Percentiles rank a stretch among this genome's conserved stretches.
Conservation (phyloP, 148 eudicot genomes). For the Vaccinium macrocarpon region DNA sequence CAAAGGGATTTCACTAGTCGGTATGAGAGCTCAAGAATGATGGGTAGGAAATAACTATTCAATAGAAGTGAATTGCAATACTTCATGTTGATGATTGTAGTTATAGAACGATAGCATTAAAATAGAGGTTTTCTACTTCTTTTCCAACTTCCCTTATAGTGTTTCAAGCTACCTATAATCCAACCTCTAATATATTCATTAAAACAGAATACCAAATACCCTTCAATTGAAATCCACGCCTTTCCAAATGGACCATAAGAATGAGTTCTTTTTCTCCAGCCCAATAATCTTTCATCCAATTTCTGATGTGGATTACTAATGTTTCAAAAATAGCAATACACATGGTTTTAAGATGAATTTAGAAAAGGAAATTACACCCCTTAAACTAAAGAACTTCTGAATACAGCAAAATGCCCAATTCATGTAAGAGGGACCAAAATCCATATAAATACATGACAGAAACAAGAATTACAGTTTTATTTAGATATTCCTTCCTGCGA, state of each 20-base stretch:
- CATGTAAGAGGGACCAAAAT: neutral
- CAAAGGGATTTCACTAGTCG: too few relatives aligned
- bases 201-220: neutral
- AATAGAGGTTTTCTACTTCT: neutral
- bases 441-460: neutral
- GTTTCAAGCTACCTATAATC: neutral
- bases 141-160: neutral
- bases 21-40: neutral
- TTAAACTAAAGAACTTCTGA: neutral
- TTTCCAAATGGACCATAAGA: neutral
- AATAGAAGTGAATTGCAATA: neutral
- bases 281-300: neutral
- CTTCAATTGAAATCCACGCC: neutral
- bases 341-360: neutral
- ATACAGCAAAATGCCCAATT: neutral
- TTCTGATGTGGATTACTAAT: neutral
- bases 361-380: neutral
- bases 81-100: neutral
- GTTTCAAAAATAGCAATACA: neutral
- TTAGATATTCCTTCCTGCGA: neutral
- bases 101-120: neutral
- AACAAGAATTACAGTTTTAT: neutral
- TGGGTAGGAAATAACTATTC: neutral
- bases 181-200: neutral
- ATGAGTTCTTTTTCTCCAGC: neutral